Evolutionary conservation across 1,284 basidiomycete species (phyloP).

Genomic region (Leccinum pachyderme): DNA sequence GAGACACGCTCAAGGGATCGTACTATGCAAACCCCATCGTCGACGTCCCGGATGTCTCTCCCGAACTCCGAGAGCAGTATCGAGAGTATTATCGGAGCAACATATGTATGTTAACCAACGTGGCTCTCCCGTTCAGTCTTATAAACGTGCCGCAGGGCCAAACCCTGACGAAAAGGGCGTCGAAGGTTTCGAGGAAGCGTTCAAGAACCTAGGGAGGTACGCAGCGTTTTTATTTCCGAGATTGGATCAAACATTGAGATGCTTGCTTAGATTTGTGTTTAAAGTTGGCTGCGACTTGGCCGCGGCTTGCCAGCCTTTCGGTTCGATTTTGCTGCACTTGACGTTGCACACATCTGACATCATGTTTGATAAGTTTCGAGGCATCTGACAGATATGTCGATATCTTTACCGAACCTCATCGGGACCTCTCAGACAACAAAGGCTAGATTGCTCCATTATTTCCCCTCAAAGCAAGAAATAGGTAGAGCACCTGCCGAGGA

Average conservation of each 20-base stretch:
- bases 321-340: constrained; percentile 39
- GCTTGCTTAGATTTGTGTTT: constrained; percentile 64
- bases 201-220: constrained; percentile 79
- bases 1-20: constrained; percentile 84
- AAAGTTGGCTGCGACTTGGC: constrained; percentile 79
- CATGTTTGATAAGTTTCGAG: constrained; percentile 51
- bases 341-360: constrained; percentile 1
- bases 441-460: constrained; percentile 90
- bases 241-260: neutral
- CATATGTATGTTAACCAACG: constrained; percentile 53
- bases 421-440: constrained; percentile 69
- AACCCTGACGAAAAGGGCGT: constrained; percentile 53
- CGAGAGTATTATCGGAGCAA: constrained; percentile 81
- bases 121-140: neutral
- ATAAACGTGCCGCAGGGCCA: constrained; percentile 60
- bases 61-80: constrained; percentile 51
- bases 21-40: constrained; percentile 88
- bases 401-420: constrained; percentile 66
- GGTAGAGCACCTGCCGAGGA: constrained; percentile 42
- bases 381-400: constrained; percentile 58
- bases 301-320: constrained; percentile 83
- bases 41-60: constrained; percentile 59
- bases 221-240: constrained; percentile 12
- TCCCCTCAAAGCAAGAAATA: constrained; percentile 56
- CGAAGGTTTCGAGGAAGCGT: constrained; percentile 78